These are phyloP conservation scores for Fusarium annulatum DNA, from an alignment of 2,329 filamentous ascomycete species.

Conservation along the genomic window DNA sequence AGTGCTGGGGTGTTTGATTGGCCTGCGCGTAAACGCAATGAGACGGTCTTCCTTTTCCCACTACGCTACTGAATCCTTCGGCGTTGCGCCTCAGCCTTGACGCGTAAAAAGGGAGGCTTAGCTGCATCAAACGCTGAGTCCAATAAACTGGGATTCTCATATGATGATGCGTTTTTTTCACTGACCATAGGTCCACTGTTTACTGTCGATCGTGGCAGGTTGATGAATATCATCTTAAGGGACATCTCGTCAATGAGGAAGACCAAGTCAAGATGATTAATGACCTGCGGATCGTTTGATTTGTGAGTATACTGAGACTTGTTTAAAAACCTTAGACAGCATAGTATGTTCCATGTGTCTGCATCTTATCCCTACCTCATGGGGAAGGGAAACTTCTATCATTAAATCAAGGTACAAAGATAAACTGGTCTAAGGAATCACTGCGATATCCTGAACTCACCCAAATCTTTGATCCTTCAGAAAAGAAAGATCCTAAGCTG, in stretches of 20 bases:
- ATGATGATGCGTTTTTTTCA: not conserved
- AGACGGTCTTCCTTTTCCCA: not conserved
- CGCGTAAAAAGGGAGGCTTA: not conserved
- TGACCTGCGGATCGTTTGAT: not conserved
- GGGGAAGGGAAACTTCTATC: not conserved
- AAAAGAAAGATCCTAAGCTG: accelerated
- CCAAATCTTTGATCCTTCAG: accelerated
- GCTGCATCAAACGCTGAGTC: not conserved
- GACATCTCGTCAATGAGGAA: no score
- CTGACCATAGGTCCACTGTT: not conserved
- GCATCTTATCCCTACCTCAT: not conserved
- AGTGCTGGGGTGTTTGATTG: not conserved
- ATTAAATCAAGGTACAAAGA: not conserved
- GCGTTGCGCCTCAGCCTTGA: not conserved
- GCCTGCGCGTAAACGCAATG: not conserved
- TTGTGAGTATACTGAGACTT: not conserved
- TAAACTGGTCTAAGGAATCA: not conserved
- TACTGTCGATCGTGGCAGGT: not conserved
- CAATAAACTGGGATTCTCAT: no score
- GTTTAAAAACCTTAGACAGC: accelerated
- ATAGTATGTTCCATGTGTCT: not conserved
- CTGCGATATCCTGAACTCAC: not conserved
- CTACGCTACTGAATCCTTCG: not conserved
- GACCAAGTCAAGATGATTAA: not conserved
- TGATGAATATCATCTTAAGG: not conserved